Evolutionary conservation across 2,329 filamentous ascomycete species (phyloP), one percentile per base, ranked within the genome.

Genomic region (Diaporthe caulivora): DNA sequence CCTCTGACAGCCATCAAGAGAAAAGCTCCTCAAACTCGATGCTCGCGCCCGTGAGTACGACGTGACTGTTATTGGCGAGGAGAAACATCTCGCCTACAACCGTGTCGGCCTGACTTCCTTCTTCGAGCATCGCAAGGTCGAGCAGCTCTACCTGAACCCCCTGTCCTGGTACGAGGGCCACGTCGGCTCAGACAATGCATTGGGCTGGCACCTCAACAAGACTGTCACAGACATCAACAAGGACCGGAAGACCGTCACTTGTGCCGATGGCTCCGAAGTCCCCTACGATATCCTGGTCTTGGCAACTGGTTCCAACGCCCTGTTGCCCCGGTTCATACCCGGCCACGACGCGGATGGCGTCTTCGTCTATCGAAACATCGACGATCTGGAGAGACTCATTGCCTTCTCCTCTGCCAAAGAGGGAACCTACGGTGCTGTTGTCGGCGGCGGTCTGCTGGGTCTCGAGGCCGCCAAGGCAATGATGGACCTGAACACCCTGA

Each of bases 401-500:
- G 85, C 87, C 1, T 97, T 93, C 79, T 91, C 94, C 0, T 87
- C 90, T 1, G 85, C 86, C 15, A 89, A 90, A 70, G 93, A 91
- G 77, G 94, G 91, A 6, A 90, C 91, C 2, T 89, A 89, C 2
- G 95, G 93, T 0, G 89, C 91, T 6, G 94, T 97, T 0, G 93
- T 98, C 4, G 95, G 95, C 31, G 95, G 95, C 69, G 95, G 95
- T 0, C 83, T 98, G 31, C 87, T 98, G 0, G 95, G 95, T 0
- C 88, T 98, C 0, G 95, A 98, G 83, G 95, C 95, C 2, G 95
- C 94, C 44, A 97, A 97, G 79, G 95, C 95, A 2, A 95, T 98
- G 94, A 92, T 95, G 85, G 95, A 97, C 79, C 85, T 98, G 11
- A 88, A 93, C 77, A 89, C 91, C 68, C 97, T 93, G 79, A 86